phyloP scores from a whole-genome alignment of 805 yeast species.

The Candida piceae region DNA sequence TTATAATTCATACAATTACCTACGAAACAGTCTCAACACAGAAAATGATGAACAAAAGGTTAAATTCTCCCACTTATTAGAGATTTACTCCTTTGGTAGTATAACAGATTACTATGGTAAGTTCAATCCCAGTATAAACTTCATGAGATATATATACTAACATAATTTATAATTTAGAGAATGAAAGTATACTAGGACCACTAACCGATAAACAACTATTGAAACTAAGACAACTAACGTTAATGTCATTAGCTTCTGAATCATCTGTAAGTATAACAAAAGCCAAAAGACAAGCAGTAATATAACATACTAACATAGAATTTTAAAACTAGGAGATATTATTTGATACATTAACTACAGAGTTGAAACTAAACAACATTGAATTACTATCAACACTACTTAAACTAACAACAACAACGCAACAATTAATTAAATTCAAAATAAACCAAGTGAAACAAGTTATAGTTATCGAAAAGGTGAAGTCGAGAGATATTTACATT shows the following conservation, averaged over 20 bases:
- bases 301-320: too few species aligned
- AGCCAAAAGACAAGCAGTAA: neutral
- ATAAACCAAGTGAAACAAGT: conserved; percentile 12
- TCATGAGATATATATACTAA: too few species aligned
- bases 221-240: conserved; percentile 18
- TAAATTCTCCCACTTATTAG: conserved; percentile 11
- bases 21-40: conserved; percentile 8
- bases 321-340: conserved; percentile 4
- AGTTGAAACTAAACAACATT: neutral
- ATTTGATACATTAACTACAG: conserved; percentile 4
- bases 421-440: conserved; percentile 6
- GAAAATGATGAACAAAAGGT: neutral
- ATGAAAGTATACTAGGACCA: conserved; percentile 1
- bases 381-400: conserved; percentile 8
- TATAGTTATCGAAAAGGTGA: conserved; percentile 6
- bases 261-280: neutral
- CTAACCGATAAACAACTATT: conserved; percentile 12
- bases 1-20: conserved; percentile 15
- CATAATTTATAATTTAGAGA: neutral
- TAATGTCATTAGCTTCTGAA: conserved; percentile 11
- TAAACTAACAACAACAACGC: conserved; percentile 8
- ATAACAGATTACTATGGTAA: conserved; percentile 15
- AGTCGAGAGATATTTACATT: conserved; percentile 17
- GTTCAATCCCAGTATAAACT: too few species aligned
- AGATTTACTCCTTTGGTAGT: conserved; percentile 26